Conservation (phyloP, 257 asterid genomes). For the Asclepias syriaca region DNA sequence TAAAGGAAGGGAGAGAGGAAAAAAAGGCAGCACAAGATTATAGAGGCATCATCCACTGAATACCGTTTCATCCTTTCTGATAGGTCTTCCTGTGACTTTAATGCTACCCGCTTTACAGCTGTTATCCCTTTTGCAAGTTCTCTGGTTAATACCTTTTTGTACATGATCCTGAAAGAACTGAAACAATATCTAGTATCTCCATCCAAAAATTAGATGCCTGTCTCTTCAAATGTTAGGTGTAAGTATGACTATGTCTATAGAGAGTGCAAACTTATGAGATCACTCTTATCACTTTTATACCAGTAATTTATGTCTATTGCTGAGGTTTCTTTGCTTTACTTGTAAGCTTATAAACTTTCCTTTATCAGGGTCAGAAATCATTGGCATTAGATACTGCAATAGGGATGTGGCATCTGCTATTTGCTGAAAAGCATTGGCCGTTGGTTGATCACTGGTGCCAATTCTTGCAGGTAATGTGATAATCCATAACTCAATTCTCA, state of each 20-base stretch:
- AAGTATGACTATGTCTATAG: not conserved
- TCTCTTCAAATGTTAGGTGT: not conserved
- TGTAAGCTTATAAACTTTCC: slow-evolving; percentile 3
- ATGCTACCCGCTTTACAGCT: not conserved
- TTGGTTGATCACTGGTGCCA: slow-evolving; percentile 97
- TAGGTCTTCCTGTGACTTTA: not conserved
- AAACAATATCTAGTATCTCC: not conserved
- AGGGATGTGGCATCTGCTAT: slow-evolving; percentile 98
- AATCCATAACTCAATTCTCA: not conserved
- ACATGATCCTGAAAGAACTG: not conserved
- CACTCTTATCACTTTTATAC: not conserved
- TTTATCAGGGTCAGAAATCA: slow-evolving; percentile 93
- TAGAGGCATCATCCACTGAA: not conserved
- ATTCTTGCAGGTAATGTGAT: slow-evolving; percentile 72
- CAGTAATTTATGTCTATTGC: not conserved
- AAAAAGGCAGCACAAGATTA: not conserved
- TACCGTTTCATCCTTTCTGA: not conserved
- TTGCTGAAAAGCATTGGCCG: slow-evolving; percentile 93
- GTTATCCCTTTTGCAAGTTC: not conserved
- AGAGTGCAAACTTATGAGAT: not conserved
- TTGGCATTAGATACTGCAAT: slow-evolving; percentile 97
- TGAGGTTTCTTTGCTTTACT: not conserved
- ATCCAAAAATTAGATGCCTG: not conserved
- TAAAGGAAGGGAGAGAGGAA: not conserved
- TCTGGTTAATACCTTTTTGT: not conserved